Evolutionary conservation across 176 grass and related monocot species (phyloP), one percentile per base, ranked within the genome.

Genomic region (Paspalum notatum): DNA sequence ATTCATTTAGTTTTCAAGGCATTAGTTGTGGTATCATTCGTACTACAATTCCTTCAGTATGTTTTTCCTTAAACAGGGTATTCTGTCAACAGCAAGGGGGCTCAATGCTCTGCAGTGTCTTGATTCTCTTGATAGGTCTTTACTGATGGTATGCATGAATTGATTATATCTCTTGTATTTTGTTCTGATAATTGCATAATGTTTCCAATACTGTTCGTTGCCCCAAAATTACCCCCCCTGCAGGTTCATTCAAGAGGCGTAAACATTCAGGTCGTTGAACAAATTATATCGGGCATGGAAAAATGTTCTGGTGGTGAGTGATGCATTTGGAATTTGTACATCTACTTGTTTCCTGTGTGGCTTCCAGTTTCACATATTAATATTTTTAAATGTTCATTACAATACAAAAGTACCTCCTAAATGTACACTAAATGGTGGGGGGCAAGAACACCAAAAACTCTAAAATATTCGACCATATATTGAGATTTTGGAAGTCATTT

Each of bases 211-310:
- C 22, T 40, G 50, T 83, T 72, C 43, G 40, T 46, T 75, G 22
- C 72, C 89, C 39, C 37, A 27, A 37, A 61, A 65, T 66, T 43
- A 44, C 24, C 72, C 26, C 40, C 60, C 47, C 52, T 55, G 24
- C 82, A 97, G 94, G 80, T 97, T 85, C 91, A 97, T 69, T 97
- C 94, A 13, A 94, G 93, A 85, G 89, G 94, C 68, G 71, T 92
- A 71, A 89, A 92, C 74, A 51, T 74, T 48, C 80, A 86, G 56
- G 12, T 92, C 58, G 94, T 97, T 80, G 91, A 97, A 76, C 91
- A 92, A 48, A 67, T 85, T 83, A 86, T 97, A 65, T 79, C 80
- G 52, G 89, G 89, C 27, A 82, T 84, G 84, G 83, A 88, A 60
- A 88, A 83, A 37, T 83, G 75, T 77, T 88, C 82, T 71, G 25